A percentile compares a stretch with the other conserved stretches of the same genome.
Evolutionary conservation across 2,329 filamentous ascomycete species (phyloP).

Genomic region (Cladosporium sp.): DNA sequence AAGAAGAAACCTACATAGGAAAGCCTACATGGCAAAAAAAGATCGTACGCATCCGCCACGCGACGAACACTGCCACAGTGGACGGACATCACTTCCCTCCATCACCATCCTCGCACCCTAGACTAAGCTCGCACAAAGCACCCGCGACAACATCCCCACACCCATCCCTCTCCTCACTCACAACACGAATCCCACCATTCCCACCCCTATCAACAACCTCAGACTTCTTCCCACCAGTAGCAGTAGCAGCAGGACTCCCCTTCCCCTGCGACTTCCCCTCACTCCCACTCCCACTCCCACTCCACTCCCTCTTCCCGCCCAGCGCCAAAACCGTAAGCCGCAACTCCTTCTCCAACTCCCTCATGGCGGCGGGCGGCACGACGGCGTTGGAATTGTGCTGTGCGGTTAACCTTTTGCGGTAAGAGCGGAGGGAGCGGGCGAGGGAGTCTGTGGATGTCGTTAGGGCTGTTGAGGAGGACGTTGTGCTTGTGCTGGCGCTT

Average conservation of each 20-base stretch:
- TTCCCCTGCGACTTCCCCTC: background rate
- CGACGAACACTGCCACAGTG: too few relatives aligned
- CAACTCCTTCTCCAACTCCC: conserved; percentile 55
- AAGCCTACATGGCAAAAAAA: too few relatives aligned
- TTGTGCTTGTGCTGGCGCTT: conserved; percentile 31
- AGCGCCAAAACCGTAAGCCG: conserved; percentile 36
- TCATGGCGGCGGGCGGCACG: conserved; percentile 42
- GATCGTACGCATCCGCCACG: too few relatives aligned
- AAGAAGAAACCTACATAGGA: too few relatives aligned
- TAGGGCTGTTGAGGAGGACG: conserved; percentile 38
- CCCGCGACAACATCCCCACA: conserved; percentile 1
- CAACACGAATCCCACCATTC: too few relatives aligned
- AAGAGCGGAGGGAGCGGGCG: conserved; percentile 53
- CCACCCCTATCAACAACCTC: background rate
- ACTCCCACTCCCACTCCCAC: background rate
- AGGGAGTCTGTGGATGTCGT: conserved; percentile 53
- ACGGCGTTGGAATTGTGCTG: conserved; percentile 41
- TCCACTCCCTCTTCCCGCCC: background rate
- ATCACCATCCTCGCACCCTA: too few relatives aligned
- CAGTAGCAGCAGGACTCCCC: background rate
- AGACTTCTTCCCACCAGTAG: background rate
- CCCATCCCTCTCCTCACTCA: too few relatives aligned
- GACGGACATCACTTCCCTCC: too few relatives aligned
- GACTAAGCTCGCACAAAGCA: background rate
- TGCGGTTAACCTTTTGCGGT: conserved; percentile 50